Percentiles rank a stretch among this genome's conserved stretches.
Conservation (phyloP, 1,284 basidiomycete species). For the Spongispora temasekensis region DNA sequence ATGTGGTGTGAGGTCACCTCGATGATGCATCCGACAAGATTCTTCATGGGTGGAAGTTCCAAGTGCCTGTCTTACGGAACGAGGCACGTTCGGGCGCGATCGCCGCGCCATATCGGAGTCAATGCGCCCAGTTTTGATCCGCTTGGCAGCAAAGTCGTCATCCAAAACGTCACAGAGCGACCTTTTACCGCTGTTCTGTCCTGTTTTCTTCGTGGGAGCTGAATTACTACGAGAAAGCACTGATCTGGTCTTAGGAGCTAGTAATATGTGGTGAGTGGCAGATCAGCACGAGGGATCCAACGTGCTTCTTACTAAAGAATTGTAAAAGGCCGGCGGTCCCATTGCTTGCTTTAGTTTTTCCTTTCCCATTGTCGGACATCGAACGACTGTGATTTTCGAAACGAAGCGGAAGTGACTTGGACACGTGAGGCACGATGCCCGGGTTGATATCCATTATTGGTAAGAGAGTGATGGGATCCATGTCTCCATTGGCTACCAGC, state of each 20-base stretch:
- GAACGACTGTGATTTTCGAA: constrained; percentile 30
- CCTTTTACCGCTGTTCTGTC: constrained; percentile 71
- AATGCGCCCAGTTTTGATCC: constrained; percentile 42
- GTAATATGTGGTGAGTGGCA: constrained; percentile 17
- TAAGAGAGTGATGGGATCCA: constrained; percentile 73
- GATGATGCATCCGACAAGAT: constrained; percentile 34
- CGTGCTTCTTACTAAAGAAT: constrained; percentile 60
- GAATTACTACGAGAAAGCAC: constrained; percentile 32
- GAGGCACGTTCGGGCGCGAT: constrained; percentile 28
- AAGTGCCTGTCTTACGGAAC: constrained; percentile 20
- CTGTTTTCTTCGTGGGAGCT: constrained; percentile 37
- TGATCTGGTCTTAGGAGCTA: constrained; percentile 50
- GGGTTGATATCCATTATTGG: constrained; percentile 85
- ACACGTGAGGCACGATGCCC: constrained; percentile 54
- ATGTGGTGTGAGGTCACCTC: constrained; percentile 43
- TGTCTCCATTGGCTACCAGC: constrained; percentile 72
- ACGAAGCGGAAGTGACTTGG: constrained; percentile 41
- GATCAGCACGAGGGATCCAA: constrained; percentile 27
- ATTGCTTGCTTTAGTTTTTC: constrained; percentile 42
- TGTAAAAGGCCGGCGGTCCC: constrained; percentile 47
- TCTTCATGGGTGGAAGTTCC: constrained; percentile 16
- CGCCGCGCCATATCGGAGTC: constrained; percentile 32
- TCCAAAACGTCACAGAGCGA: constrained; percentile 71
- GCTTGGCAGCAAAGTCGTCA: constrained; percentile 53
- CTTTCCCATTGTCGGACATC: constrained; percentile 39